Conservation (phyloP, 2,329 filamentous ascomycete genomes). For the Pseudocercospora crystallina region DNA sequence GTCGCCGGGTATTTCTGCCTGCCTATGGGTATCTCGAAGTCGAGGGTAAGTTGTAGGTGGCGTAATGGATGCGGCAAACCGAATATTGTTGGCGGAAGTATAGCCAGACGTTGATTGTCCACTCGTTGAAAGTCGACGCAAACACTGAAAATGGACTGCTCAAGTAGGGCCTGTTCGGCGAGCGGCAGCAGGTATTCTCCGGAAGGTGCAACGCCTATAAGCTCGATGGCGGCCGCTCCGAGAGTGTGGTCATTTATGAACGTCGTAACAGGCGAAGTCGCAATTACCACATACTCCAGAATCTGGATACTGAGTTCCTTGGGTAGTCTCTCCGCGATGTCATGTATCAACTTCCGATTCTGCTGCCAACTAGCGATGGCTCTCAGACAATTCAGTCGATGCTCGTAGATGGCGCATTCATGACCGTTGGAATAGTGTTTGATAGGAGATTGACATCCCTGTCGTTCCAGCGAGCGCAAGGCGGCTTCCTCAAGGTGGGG, state of each 20-base stretch:
- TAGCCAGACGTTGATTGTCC: slow-evolving; percentile 7
- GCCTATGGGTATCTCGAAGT: slow-evolving; percentile 13
- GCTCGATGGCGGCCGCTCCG: slow-evolving; percentile 1
- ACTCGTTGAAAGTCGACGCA: slow-evolving; percentile 10
- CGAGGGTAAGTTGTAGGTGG: slow-evolving; percentile 5
- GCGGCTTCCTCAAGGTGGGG: slow-evolving; percentile 10
- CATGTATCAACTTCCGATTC: slow-evolving; percentile 6
- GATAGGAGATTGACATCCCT: slow-evolving; percentile 14
- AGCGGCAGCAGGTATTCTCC: slow-evolving; percentile 7
- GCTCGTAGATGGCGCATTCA: slow-evolving; percentile 10
- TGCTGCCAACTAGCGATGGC: slow-evolving; percentile 13
- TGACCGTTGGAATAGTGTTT: slow-evolving; percentile 13
- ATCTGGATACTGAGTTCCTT: slow-evolving; percentile 17
- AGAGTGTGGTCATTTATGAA: slow-evolving; percentile 4
- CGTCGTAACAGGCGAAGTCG: slow-evolving; percentile 4
- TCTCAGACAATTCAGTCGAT: slow-evolving; percentile 13
- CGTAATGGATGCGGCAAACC: slow-evolving; percentile 10
- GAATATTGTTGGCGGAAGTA: slow-evolving; percentile 1
- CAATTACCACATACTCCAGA: slow-evolving; percentile 12
- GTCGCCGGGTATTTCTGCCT: slow-evolving; percentile 16
- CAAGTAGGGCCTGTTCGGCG: slow-evolving; percentile 11
- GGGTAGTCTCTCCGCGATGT: slow-evolving; percentile 12
- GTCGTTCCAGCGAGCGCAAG: slow-evolving; percentile 11
- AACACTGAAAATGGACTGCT: slow-evolving; percentile 12
- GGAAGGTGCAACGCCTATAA: slow-evolving; percentile 7